Conservation (phyloP, 2,329 filamentous ascomycete genomes). For the Fusarium sp. region DNA sequence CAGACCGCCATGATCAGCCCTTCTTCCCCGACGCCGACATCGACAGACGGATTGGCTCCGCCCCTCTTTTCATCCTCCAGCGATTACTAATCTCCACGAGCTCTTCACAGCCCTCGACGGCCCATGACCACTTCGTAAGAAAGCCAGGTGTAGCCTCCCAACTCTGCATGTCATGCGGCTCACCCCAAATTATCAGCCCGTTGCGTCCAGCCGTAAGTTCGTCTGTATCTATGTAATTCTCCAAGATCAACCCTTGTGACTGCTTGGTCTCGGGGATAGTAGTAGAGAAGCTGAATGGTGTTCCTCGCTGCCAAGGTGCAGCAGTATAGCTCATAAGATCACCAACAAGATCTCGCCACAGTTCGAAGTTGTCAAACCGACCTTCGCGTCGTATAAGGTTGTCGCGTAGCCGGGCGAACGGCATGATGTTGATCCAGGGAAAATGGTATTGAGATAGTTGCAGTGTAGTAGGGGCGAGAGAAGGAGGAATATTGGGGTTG, state of each 20-base stretch:
- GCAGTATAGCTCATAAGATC: not conserved
- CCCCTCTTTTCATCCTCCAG: not conserved
- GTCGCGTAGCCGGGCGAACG: not conserved
- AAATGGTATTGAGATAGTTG: not conserved
- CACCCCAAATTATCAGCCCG: not conserved
- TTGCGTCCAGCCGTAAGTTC: not conserved
- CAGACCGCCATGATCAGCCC: too few species aligned
- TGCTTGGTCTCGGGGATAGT: fast-evolving
- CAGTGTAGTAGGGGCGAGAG: not conserved
- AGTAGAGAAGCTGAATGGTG: not conserved
- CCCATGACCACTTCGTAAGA: not conserved
- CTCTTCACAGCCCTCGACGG: not conserved
- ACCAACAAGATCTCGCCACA: not conserved
- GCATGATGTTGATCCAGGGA: not conserved
- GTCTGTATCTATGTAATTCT: not conserved
- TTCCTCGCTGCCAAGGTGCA: not conserved
- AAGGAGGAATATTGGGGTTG: not conserved
- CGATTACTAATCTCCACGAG: not conserved
- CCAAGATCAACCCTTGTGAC: fast-evolving
- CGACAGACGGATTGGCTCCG: slow-evolving; percentile 45
- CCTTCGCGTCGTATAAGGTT: not conserved
- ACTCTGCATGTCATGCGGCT: not conserved
- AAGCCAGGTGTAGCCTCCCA: slow-evolving; percentile 1
- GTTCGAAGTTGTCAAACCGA: not conserved
- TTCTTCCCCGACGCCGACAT: too few species aligned